phyloP scores from a whole-genome alignment of 495 filamentous ascomycete genomes.

The Penicillium daleae region DNA sequence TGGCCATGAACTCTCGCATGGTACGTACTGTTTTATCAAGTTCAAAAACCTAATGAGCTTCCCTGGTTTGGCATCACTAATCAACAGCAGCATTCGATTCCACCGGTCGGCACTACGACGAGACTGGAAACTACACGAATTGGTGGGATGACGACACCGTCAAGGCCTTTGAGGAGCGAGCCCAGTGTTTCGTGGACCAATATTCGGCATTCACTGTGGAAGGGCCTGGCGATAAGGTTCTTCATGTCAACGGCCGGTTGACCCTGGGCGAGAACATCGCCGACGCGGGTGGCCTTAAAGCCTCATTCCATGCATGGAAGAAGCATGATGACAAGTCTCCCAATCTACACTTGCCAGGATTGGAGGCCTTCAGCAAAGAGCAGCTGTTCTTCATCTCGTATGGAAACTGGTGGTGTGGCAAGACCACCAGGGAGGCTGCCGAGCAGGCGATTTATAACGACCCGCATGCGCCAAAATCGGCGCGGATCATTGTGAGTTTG shows the following conservation, averaged over 20 bases:
- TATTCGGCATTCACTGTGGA: constrained; percentile 66
- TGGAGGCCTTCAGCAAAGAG: constrained; percentile 67
- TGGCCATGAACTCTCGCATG: constrained; percentile 75
- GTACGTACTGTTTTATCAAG: constrained; percentile 30
- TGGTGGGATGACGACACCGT: constrained; percentile 75
- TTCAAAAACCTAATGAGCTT: background rate
- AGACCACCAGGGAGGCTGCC: constrained; percentile 59
- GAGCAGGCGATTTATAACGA: constrained; percentile 62
- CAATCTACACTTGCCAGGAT: constrained; percentile 63
- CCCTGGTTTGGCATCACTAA: constrained; percentile 9
- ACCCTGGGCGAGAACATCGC: constrained; percentile 79
- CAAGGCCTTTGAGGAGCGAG: constrained; percentile 62
- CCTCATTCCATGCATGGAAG: constrained; percentile 70
- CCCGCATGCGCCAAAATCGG: constrained; percentile 64
- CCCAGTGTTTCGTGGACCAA: constrained; percentile 72
- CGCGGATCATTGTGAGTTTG: constrained; percentile 58
- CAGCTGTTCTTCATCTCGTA: constrained; percentile 76
- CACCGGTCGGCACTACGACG: constrained; percentile 67
- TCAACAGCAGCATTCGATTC: constrained; percentile 64
- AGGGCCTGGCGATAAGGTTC: constrained; percentile 54
- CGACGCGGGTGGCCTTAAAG: constrained; percentile 71
- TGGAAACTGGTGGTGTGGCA: constrained; percentile 70
- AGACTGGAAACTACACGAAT: constrained; percentile 65
- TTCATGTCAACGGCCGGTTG: constrained; percentile 68
- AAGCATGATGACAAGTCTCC: constrained; percentile 54